Conservation (phyloP, 202 grass and related monocot species). For the Elaeis oleifera region DNA sequence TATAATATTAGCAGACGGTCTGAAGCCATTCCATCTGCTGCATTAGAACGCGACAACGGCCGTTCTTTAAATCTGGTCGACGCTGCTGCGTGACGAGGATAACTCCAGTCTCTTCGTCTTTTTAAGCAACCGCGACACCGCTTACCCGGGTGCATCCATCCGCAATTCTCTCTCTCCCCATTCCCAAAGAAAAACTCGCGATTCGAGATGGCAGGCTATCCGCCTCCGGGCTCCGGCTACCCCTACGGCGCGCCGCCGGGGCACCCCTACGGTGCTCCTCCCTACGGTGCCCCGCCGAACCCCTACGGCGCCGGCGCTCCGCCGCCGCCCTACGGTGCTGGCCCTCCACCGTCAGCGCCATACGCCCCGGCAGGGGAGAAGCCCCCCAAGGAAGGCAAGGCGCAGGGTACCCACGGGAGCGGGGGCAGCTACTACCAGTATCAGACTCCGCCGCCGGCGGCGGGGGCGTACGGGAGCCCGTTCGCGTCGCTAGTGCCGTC, state of each 20-base stretch:
- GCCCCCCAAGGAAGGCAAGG: conserved; percentile 39
- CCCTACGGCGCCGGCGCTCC: neutral
- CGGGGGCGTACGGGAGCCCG: conserved; percentile 35
- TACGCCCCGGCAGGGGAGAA: conserved; percentile 16
- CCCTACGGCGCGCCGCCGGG: conserved; percentile 8
- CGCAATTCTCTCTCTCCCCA: too few species aligned
- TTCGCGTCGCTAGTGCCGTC: conserved; percentile 65
- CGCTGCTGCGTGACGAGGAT: too few species aligned
- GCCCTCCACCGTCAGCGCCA: conserved; percentile 6
- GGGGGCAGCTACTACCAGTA: neutral
- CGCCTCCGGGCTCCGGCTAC: conserved; percentile 37
- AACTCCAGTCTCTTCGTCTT: too few species aligned
- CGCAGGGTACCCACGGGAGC: conserved; percentile 18
- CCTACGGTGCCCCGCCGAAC: conserved; percentile 3
- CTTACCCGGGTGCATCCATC: too few species aligned
- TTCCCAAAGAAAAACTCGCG: too few species aligned
- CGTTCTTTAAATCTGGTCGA: too few species aligned
- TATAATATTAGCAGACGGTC: too few species aligned
- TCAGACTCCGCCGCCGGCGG: neutral
- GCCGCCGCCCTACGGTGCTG: neutral
- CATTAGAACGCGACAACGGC: too few species aligned
- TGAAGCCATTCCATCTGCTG: too few species aligned
- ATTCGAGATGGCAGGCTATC: conserved; percentile 57
- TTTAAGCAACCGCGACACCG: too few species aligned
- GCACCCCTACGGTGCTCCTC: too few species aligned